Evolutionary conservation across 139 green algal genomes (phyloP).

Genomic region (Prasinococcaceae sp.): DNA sequence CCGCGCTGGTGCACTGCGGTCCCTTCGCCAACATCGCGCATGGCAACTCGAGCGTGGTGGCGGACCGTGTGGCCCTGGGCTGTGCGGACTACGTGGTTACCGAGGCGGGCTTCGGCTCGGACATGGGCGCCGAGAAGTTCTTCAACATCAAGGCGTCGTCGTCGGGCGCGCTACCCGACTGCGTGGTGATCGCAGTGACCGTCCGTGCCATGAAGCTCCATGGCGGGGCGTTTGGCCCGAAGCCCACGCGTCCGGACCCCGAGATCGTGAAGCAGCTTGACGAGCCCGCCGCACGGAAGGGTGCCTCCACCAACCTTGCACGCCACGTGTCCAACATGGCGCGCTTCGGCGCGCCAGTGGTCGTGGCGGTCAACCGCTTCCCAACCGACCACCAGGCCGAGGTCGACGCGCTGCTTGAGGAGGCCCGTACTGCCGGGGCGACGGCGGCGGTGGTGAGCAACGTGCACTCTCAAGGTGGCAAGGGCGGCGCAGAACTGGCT

Average conservation of each 20-base stretch:
- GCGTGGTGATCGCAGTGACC: constrained; percentile 81
- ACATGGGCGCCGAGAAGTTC: constrained; percentile 97
- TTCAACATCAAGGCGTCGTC: constrained; percentile 26
- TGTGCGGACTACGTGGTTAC: constrained; percentile 81
- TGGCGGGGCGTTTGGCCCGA: no score
- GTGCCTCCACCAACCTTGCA: constrained; percentile 25
- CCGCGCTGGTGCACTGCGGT: constrained; percentile 66
- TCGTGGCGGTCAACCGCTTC: constrained; percentile 91
- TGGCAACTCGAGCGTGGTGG: constrained; percentile 82
- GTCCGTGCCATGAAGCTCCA: constrained; percentile 83
- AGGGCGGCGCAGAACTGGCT: constrained; percentile 66
- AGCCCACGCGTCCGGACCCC: constrained; percentile 66
- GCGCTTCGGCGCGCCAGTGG: constrained; percentile 79
- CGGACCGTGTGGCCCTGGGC: constrained; percentile 77
- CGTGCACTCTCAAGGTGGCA: constrained; percentile 78
- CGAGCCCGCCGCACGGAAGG: no score
- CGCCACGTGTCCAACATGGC: constrained; percentile 77
- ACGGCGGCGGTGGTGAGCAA: constrained; percentile 62
- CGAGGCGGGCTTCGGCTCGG: constrained; percentile 90
- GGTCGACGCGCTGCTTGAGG: constrained; percentile 39
- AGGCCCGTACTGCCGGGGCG: constrained; percentile 46
- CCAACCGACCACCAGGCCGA: constrained; percentile 59
- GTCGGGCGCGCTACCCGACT: constrained; percentile 44
- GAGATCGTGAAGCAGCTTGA: constrained; percentile 75
- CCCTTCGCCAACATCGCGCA: constrained; percentile 96